A percentile compares a stretch with the other conserved stretches of the same genome.
Evolutionary conservation across 1,284 basidiomycete species (phyloP).

Genomic region (Ceratobasidium sp.): DNA sequence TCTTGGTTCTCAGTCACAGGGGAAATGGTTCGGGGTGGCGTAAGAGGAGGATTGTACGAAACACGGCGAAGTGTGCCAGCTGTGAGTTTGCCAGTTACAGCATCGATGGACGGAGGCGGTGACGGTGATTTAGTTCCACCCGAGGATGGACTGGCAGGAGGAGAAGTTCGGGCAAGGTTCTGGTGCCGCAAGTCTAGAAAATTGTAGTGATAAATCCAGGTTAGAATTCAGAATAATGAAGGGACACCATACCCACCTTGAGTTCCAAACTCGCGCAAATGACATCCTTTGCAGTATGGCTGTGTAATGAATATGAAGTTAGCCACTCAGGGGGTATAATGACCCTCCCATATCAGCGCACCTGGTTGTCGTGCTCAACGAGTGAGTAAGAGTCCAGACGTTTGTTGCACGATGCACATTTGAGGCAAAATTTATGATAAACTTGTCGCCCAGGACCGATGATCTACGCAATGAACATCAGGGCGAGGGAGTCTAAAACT

Average conservation of each 20-base stretch:
- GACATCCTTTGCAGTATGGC: conserved; percentile 83
- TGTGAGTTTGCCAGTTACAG: conserved; percentile 37
- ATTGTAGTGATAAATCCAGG: neutral
- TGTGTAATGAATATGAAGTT: conserved; percentile 53
- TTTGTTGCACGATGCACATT: conserved; percentile 78
- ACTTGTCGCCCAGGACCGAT: conserved; percentile 62
- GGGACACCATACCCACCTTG: conserved; percentile 48
- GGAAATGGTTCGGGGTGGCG: conserved; percentile 45
- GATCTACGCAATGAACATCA: conserved; percentile 42
- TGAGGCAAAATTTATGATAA: conserved; percentile 85
- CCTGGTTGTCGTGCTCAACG: conserved; percentile 81
- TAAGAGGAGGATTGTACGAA: conserved; percentile 46
- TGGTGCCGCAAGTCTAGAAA: conserved; percentile 75
- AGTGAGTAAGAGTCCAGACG: conserved; percentile 79
- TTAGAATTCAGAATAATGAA: too few species aligned
- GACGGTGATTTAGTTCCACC: conserved; percentile 51
- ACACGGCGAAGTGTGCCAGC: conserved; percentile 48
- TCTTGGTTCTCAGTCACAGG: conserved; percentile 42
- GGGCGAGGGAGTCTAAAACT: neutral
- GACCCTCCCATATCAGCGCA: conserved; percentile 56
- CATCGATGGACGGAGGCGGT: conserved; percentile 47
- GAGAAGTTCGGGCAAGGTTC: conserved; percentile 60
- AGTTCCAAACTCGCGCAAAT: conserved; percentile 78
- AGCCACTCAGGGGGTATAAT: conserved; percentile 42
- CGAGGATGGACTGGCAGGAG: conserved; percentile 66